Conservation (phyloP, 129 eudicot genomes). For the Lactuca saligna region DNA sequence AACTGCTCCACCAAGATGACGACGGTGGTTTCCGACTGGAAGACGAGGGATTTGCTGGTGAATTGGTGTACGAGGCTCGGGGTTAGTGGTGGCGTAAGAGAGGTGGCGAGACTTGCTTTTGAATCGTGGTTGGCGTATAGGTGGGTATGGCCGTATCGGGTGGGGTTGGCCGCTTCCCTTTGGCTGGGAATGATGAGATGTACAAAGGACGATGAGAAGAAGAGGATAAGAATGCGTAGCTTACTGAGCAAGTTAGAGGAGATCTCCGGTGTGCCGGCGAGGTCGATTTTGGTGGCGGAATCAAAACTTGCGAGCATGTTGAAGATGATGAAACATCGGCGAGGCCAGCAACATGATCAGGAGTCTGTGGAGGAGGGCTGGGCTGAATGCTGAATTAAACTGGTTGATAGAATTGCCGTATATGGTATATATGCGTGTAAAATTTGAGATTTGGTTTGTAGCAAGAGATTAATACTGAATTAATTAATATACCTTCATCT, state of each 20-base stretch:
- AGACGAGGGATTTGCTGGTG: conserved; percentile 45
- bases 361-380: conserved; percentile 52
- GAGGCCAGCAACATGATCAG: conserved; percentile 9
- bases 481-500: background rate
- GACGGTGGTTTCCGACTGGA: conserved; percentile 4
- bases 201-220: conserved; percentile 3
- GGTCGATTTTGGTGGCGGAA: conserved; percentile 36
- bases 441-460: background rate
- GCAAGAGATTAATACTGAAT: background rate
- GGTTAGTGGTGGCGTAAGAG: conserved; percentile 7
- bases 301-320: conserved; percentile 30
- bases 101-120: conserved; percentile 29
- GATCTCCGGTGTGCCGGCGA: conserved; percentile 66
- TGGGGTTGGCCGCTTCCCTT: conserved; percentile 48
- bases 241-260: conserved; percentile 41
- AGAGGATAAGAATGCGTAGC: background rate
- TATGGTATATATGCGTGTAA: background rate
- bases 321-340: background rate
- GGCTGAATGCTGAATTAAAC: conserved; percentile 30
- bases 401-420: background rate
- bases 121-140: conserved; percentile 19
- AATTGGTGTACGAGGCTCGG: conserved; percentile 49
- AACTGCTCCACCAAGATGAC: background rate
- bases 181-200: conserved; percentile 46
- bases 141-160: conserved; percentile 40